Percentiles rank a stretch among this genome's conserved stretches.
These are phyloP conservation scores for Leptographium lundbergii DNA, from an alignment of 2,329 filamentous ascomycete genomes.

Conservation along the genomic window DNA sequence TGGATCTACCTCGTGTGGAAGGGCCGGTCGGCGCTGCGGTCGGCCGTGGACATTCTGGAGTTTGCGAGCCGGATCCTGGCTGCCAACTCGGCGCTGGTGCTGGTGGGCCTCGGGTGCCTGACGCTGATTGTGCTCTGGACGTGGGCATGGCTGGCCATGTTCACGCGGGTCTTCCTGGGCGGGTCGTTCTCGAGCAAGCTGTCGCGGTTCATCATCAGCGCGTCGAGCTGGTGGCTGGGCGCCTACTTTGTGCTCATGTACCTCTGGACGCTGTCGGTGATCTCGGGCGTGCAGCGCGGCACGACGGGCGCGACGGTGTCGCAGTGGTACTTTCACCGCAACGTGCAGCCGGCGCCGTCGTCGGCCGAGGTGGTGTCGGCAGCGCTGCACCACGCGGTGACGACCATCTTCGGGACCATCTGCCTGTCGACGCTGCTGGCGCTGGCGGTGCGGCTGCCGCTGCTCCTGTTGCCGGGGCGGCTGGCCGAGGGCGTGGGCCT, in stretches of 20 bases:
- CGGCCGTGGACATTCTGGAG: slow-evolving; percentile 79
- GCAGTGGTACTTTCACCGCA: slow-evolving; percentile 98
- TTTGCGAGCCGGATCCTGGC: slow-evolving; percentile 81
- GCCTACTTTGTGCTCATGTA: slow-evolving; percentile 86
- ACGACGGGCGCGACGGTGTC: slow-evolving; percentile 91
- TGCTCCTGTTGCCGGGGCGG: slow-evolving; percentile 70
- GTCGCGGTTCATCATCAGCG: slow-evolving; percentile 63
- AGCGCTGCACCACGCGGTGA: slow-evolving; percentile 67
- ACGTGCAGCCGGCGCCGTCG: slow-evolving; percentile 62
- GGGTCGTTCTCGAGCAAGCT: slow-evolving; percentile 60
- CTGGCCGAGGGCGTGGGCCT: slow-evolving; percentile 50
- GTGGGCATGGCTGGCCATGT: slow-evolving; percentile 95
- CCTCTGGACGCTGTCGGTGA: slow-evolving; percentile 82
- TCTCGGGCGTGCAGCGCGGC: slow-evolving; percentile 77
- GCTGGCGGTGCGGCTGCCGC: slow-evolving; percentile 68
- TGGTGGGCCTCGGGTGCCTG: slow-evolving; percentile 72
- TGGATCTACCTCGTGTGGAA: slow-evolving; percentile 79
- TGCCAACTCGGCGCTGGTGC: slow-evolving; percentile 69
- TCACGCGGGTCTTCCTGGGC: slow-evolving; percentile 88
- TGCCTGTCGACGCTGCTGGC: slow-evolving; percentile 76
- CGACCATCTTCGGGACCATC: slow-evolving; percentile 84
- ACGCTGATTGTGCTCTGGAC: slow-evolving; percentile 73
- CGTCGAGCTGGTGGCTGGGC: slow-evolving; percentile 92
- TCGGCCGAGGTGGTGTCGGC: slow-evolving; percentile 73
- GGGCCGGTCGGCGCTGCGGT: slow-evolving; percentile 67